Conservation (phyloP, 495 filamentous ascomycete species). For the Aspergillus sparsus region DNA sequence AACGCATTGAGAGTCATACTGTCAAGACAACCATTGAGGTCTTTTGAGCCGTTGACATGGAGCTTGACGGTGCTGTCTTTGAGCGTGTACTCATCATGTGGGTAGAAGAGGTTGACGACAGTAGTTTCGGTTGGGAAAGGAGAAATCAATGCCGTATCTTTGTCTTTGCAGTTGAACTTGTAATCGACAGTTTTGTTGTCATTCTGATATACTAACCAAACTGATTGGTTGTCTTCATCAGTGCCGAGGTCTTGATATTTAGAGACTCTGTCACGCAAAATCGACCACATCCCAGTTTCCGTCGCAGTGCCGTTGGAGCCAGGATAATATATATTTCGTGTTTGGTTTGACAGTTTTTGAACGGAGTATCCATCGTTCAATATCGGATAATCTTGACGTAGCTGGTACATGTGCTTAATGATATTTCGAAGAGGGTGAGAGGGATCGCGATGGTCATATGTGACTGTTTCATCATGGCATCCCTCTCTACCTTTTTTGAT, state of each 20-base stretch:
- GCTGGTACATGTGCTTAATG: conserved; percentile 65
- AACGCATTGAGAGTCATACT: conserved; percentile 56
- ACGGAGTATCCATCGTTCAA: conserved; percentile 67
- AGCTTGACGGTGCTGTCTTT: conserved; percentile 40
- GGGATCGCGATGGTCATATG: conserved; percentile 69
- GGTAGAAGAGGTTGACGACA: conserved; percentile 69
- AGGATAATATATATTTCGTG: conserved; percentile 49
- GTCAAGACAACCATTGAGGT: conserved; percentile 59
- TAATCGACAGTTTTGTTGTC: conserved; percentile 57
- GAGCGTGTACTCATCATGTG: conserved; percentile 58
- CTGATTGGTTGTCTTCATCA: conserved; percentile 50
- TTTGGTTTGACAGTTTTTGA: conserved; percentile 62
- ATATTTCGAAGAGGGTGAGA: conserved; percentile 67
- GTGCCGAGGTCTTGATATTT: conserved; percentile 53
- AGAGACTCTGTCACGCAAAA: conserved; percentile 52
- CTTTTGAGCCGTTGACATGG: conserved; percentile 44
- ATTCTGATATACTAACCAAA: conserved; percentile 72
- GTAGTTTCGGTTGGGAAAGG: conserved; percentile 57
- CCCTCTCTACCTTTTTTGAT: conserved; percentile 56
- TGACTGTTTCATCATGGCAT: conserved; percentile 59
- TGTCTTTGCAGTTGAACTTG: conserved; percentile 59
- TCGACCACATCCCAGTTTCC: conserved; percentile 69
- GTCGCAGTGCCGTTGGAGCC: conserved; percentile 58
- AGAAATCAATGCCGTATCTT: conserved; percentile 52
- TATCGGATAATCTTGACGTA: conserved; percentile 59